Evolutionary conservation across 441 rosid genomes (phyloP).

Genomic region (Theobroma grandiflorum): DNA sequence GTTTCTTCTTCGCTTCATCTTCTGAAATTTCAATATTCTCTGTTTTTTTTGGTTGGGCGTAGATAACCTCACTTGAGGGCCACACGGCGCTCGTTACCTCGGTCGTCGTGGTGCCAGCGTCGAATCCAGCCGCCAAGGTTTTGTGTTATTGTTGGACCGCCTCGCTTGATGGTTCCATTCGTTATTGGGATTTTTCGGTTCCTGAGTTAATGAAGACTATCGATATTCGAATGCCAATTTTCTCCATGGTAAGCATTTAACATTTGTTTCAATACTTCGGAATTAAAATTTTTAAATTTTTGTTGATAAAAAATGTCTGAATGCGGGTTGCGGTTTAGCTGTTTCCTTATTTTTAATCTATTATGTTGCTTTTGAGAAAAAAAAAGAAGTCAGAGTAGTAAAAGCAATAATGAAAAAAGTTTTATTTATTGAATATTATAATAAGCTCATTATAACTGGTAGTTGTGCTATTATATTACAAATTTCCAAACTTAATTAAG

Average conservation of each 20-base stretch:
- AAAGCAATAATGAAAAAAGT: too few species aligned
- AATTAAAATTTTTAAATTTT: not conserved
- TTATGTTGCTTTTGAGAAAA: too few species aligned
- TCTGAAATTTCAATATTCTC: not conserved
- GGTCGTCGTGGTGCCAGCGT: conserved; percentile 76
- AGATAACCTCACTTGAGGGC: conserved; percentile 81
- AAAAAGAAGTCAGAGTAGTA: too few species aligned
- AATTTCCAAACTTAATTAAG: not conserved
- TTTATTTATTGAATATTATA: too few species aligned
- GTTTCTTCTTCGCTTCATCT: not conserved
- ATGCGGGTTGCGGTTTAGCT: not conserved
- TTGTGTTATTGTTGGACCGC: conserved; percentile 94
- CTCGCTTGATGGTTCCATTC: conserved; percentile 88
- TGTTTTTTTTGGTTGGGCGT: not conserved
- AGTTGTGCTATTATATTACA: too few species aligned
- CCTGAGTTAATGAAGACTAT: conserved; percentile 82
- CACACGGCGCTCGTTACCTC: conserved; percentile 81
- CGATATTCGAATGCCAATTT: conserved; percentile 62
- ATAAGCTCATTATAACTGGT: too few species aligned
- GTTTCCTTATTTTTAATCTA: not conserved
- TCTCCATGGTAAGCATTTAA: conserved; percentile 62
- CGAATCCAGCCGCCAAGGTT: conserved; percentile 54
- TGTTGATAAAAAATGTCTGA: not conserved
- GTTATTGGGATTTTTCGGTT: conserved; percentile 88
- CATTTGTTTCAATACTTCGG: not conserved